Evolutionary conservation across 2,329 filamentous ascomycete species (phyloP).

Genomic region (Colletotrichum sojae): DNA sequence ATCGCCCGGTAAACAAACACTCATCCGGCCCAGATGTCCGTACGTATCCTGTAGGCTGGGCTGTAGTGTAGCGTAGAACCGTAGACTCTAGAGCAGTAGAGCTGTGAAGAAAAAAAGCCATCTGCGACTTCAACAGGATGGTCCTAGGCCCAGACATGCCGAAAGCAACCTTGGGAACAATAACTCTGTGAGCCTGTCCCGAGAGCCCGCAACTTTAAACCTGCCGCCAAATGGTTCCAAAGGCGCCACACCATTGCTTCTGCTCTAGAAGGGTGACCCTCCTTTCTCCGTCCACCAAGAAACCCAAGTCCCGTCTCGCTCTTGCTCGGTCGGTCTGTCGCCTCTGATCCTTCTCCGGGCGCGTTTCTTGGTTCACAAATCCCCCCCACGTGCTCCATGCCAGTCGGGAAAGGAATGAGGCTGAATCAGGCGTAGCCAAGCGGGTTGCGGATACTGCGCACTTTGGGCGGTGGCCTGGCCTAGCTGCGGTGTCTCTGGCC

Average conservation of each 20-base stretch:
- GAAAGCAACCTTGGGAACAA: slow-evolving; percentile 34
- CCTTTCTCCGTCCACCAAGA: slow-evolving; percentile 15
- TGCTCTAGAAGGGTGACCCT: slow-evolving; percentile 38
- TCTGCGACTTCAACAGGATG: neutral
- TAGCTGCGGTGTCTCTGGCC: slow-evolving; percentile 36
- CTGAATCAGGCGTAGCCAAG: slow-evolving; percentile 47
- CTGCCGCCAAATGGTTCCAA: slow-evolving; percentile 18
- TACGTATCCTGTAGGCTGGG: no score
- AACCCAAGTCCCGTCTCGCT: slow-evolving; percentile 27
- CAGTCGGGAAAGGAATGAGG: slow-evolving; percentile 47
- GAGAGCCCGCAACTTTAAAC: slow-evolving; percentile 38
- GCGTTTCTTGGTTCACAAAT: slow-evolving; percentile 28
- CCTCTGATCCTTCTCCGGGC: slow-evolving; percentile 38
- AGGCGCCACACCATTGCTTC: slow-evolving; percentile 38
- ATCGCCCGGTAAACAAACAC: slow-evolving; percentile 34
- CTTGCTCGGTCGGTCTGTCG: slow-evolving; percentile 29
- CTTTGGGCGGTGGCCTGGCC: slow-evolving; percentile 38
- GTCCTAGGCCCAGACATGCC: slow-evolving; percentile 29
- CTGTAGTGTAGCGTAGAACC: no score
- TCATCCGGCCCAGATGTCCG: slow-evolving; percentile 9
- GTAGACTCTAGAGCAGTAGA: neutral
- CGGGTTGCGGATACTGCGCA: slow-evolving; percentile 40
- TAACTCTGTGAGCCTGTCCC: slow-evolving; percentile 27
- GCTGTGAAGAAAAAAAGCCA: neutral
- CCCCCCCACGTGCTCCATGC: slow-evolving; percentile 40